Base-by-base conservation (phyloP, 805 yeast species). In the Nakazawaea ernobii region DNA sequence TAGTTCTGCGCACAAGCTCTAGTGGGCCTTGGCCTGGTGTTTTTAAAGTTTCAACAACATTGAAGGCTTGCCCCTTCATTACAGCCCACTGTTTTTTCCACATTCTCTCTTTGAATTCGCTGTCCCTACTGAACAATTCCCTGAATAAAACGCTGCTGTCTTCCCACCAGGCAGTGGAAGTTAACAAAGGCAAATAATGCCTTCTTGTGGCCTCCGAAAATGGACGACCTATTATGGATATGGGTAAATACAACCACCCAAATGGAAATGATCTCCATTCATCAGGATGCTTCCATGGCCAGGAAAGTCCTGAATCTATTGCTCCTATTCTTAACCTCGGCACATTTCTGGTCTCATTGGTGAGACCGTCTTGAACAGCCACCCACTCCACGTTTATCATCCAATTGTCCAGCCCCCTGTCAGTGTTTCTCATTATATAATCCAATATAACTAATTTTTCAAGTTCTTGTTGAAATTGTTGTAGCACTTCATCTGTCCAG, bases 271-370 rank as follows among this genome's bases (percentile, higher is more conserved):
- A 80, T 47, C 91, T 65, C 88, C 90, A 83, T 57, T 83, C 89
- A 61, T 84, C 86, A 0, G 91, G 91, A 53, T 83, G 88, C 56
- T 84, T 84, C 89, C 89, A 84, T 5, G 92, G 91, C 55, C 81
- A 84, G 0, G 90, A 73, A 29, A 84, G 66, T 0, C 90, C 90
- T 13, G 86, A 82, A 56, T 84, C 91, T 39, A 84, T 84, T 0
- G 91, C 92, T 2, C 87, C 89, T 29, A 84, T 69, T 43, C 67
- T 71, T 11, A 84, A 50, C 1, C 36, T 48, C 0, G 84, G 83
- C 13, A 52, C 53, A 50, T 60, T 58, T 6, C 41, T 37, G 9
- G 39, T 43, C 26, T 36, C 44, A 17, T 32, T 30, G 20, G 46
- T 40, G 8, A 39, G 44, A 1, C 55, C 28, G 36, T 52, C 55